Conservation (phyloP, 495 filamentous ascomycete species). For the Cryomyces minteri region DNA sequence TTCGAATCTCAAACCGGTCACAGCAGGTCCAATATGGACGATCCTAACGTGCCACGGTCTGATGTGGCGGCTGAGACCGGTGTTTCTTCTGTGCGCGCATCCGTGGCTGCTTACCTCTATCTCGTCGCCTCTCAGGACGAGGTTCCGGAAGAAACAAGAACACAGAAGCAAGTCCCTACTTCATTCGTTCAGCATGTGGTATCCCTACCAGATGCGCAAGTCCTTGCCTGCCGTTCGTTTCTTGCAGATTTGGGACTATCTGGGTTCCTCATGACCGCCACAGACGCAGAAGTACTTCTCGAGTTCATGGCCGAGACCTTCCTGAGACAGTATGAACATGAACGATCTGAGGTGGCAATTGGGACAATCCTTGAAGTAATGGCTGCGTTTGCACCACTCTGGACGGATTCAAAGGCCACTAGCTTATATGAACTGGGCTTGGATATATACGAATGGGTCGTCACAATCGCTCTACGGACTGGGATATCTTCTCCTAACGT, state of each 20-base stretch:
- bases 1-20: conserved; percentile 39
- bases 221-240: conserved; percentile 35
- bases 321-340: conserved; percentile 41
- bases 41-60: conserved; percentile 24
- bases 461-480: conserved; percentile 40
- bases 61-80: conserved; percentile 28
- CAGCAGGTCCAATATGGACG: conserved; percentile 17
- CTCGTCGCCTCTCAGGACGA: conserved; percentile 4
- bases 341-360: conserved; percentile 61
- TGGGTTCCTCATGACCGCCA: conserved; percentile 22
- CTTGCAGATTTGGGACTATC: conserved; percentile 29
- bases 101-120: conserved; percentile 6
- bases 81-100: conserved; percentile 27
- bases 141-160: background rate
- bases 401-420: conserved; percentile 33
- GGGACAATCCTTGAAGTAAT: conserved; percentile 53
- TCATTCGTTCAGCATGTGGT: conserved; percentile 38
- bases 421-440: conserved; percentile 42
- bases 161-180: conserved; percentile 1
- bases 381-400: conserved; percentile 41
- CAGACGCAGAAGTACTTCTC: conserved; percentile 26
- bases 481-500: conserved; percentile 45
- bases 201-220: conserved; percentile 36
- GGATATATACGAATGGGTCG: conserved; percentile 67
- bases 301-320: conserved; percentile 36